Evolutionary conservation across 2,329 filamentous ascomycete genomes (phyloP).

Genomic region (Aspergillus versicolor): DNA sequence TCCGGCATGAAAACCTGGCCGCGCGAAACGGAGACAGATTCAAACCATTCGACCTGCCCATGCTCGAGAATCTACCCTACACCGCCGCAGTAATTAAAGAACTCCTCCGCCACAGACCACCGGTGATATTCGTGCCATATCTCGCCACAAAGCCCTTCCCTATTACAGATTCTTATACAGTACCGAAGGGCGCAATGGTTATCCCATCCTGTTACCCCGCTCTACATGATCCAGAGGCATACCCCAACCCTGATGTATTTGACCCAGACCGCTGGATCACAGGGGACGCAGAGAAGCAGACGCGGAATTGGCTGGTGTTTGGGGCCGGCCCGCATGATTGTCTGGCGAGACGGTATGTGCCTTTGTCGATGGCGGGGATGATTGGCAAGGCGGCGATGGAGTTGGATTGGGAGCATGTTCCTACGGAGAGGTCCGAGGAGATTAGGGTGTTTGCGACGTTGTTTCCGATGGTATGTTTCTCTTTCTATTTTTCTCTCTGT

Average conservation of each 20-base stretch:
- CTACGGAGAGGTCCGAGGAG: constrained; percentile 50
- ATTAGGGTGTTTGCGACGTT: constrained; percentile 53
- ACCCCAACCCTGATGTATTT: constrained; percentile 49
- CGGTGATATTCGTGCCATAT: constrained; percentile 57
- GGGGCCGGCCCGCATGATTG: constrained; percentile 54
- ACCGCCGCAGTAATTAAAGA: constrained; percentile 56
- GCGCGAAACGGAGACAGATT: constrained; percentile 45
- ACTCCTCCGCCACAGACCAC: constrained; percentile 52
- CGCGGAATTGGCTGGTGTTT: constrained; percentile 57
- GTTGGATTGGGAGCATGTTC: constrained; percentile 52
- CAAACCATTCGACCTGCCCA: constrained; percentile 44
- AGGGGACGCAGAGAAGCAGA: constrained; percentile 51
- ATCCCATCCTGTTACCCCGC: constrained; percentile 54
- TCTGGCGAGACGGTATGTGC: constrained; percentile 51
- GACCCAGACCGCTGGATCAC: constrained; percentile 55
- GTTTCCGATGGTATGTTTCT: constrained; percentile 48
- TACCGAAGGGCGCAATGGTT: constrained; percentile 51
- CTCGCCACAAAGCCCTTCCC: constrained; percentile 50
- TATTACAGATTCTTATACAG: constrained; percentile 49
- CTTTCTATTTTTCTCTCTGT: not conserved
- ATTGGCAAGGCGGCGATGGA: constrained; percentile 54
- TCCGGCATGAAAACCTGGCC: constrained; percentile 50
- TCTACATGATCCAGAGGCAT: constrained; percentile 50
- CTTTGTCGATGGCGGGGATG: constrained; percentile 52
- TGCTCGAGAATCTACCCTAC: constrained; percentile 52